A percentile compares a stretch with the other conserved stretches of the same genome.
phyloP scores from a whole-genome alignment of 305 asterid genomes.

The Vinca major region DNA sequence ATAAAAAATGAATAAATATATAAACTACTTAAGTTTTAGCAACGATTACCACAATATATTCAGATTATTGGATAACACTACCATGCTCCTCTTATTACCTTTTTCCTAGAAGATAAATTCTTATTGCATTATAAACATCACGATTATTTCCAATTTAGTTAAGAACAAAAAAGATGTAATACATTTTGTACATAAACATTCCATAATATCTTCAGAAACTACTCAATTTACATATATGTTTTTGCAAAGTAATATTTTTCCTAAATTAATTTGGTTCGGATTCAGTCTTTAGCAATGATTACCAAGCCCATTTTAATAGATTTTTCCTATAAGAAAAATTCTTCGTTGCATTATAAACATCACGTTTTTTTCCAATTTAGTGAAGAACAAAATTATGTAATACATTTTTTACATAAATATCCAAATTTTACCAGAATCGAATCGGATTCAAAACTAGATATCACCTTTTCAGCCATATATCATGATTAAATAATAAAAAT shows the following conservation, averaged over 20 bases:
- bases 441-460: background rate
- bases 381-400: background rate
- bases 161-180: background rate
- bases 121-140: background rate
- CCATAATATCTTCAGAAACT: too few species aligned
- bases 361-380: background rate
- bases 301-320: too few species aligned
- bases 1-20: too few species aligned
- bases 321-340: too few species aligned
- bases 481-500: background rate
- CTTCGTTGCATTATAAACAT: too few species aligned
- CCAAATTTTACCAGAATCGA: background rate
- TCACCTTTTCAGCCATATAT: background rate
- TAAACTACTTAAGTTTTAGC: background rate
- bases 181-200: background rate
- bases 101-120: background rate
- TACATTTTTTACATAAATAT: background rate
- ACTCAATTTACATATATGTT: too few species aligned
- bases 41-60: background rate
- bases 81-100: background rate
- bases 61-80: background rate
- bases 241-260: too few species aligned
- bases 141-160: background rate
- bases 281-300: too few species aligned
- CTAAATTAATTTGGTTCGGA: too few species aligned